phyloP scores from a whole-genome alignment of 2,329 filamentous ascomycete genomes.

The Cadophora luteo-olivacea region DNA sequence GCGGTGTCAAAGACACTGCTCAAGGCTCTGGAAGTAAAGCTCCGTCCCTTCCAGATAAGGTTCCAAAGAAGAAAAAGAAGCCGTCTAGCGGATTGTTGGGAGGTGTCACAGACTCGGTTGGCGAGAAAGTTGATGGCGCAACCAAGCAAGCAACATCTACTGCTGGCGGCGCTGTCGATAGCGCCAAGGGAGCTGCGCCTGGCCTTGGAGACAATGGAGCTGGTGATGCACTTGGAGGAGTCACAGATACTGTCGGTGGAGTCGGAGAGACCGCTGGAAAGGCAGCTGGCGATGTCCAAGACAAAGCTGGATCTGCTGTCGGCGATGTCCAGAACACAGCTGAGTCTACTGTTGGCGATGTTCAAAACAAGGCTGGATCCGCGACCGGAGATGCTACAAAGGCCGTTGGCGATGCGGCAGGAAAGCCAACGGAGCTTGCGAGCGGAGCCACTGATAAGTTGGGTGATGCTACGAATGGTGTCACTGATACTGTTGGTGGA shows the following conservation, averaged over 20 bases:
- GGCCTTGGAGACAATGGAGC: slow-evolving; percentile 9
- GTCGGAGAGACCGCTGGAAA: slow-evolving; percentile 24
- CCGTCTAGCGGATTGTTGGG: slow-evolving; percentile 10
- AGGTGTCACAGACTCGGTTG: slow-evolving; percentile 19
- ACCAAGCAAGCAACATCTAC: slow-evolving; percentile 19
- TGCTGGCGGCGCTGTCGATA: slow-evolving; percentile 17
- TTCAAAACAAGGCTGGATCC: slow-evolving; percentile 12
- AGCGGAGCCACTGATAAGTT: slow-evolving; percentile 20
- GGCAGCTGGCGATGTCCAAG: slow-evolving; percentile 9
- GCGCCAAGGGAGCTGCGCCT: slow-evolving; percentile 7
- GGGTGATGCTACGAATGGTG: slow-evolving; percentile 10
- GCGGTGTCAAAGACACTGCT: slow-evolving; percentile 9
- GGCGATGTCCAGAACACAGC: slow-evolving; percentile 24
- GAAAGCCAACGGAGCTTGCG: slow-evolving; percentile 17
- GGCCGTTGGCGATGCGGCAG: neutral
- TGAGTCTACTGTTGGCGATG: slow-evolving; percentile 12
- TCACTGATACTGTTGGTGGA: slow-evolving; percentile 12
- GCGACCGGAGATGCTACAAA: slow-evolving; percentile 12
- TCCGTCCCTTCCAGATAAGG: slow-evolving; percentile 1
- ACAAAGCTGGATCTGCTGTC: slow-evolving; percentile 18
- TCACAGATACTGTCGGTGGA: slow-evolving; percentile 17
- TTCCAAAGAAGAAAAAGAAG: slow-evolving; percentile 20
- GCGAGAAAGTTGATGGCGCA: slow-evolving; percentile 14
- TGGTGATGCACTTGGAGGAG: slow-evolving; percentile 20
- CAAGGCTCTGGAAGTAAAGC: slow-evolving; percentile 7